Evolutionary conservation across 805 yeast genomes (phyloP).

Genomic region (Candida argentea): DNA sequence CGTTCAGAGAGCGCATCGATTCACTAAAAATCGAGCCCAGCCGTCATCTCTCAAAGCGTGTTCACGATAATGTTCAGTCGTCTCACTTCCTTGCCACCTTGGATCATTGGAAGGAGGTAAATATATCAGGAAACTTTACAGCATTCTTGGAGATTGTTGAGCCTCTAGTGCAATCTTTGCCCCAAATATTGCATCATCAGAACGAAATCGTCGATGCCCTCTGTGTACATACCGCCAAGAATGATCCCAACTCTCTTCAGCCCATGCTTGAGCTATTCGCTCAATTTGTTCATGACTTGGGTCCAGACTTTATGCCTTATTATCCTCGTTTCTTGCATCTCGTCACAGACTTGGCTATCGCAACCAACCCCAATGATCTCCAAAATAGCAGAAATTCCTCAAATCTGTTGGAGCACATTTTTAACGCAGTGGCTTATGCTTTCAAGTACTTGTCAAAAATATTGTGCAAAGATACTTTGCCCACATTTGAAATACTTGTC

Average conservation of each 20-base stretch:
- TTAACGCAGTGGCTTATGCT: constrained; percentile 75
- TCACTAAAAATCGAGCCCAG: constrained; percentile 72
- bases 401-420: constrained; percentile 68
- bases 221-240: constrained; percentile 32
- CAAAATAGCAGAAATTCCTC: constrained; percentile 47
- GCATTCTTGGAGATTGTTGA: constrained; percentile 50
- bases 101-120: constrained; percentile 83
- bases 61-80: constrained; percentile 59
- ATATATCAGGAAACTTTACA: constrained; percentile 62
- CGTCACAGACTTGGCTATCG: constrained; percentile 38
- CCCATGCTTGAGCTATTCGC: constrained; percentile 70
- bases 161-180: constrained; percentile 53
- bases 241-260: constrained; percentile 66
- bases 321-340: constrained; percentile 44
- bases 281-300: constrained; percentile 85
- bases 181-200: constrained; percentile 72
- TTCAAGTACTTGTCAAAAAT: constrained; percentile 76
- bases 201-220: constrained; percentile 44
- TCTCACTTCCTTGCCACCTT: constrained; percentile 75
- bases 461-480: constrained; percentile 50
- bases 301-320: constrained; percentile 76
- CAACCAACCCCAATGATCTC: constrained; percentile 33
- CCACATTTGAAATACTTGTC: constrained; percentile 56
- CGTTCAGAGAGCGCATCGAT: constrained; percentile 81
- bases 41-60: constrained; percentile 43